phyloP scores from a whole-genome alignment of 768 basidiomycete genomes.

The Candolleomyces aberdarensis region DNA sequence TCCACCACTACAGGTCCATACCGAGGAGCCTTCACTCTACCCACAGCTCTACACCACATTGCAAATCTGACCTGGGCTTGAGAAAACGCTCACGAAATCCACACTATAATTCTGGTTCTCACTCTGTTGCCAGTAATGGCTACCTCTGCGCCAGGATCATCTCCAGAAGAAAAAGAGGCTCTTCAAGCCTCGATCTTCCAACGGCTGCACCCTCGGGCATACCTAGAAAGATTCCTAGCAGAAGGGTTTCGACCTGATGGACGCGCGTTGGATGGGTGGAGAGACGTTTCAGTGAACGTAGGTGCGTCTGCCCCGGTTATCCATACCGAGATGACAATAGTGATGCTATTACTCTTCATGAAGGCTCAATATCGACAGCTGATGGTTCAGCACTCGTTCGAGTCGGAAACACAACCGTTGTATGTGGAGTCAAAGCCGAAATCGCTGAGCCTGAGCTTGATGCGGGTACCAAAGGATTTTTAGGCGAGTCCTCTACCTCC shows the following conservation, averaged over 20 bases:
- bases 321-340: neutral
- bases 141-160: neutral
- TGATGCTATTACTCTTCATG: neutral
- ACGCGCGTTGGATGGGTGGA: conserved; percentile 62
- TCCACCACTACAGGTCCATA: no score
- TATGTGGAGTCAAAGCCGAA: conserved; percentile 96
- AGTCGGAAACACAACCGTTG: conserved; percentile 89
- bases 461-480: conserved; percentile 68
- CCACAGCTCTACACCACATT: no score
- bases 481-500: conserved; percentile 52
- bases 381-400: conserved; percentile 90
- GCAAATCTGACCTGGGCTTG: no score
- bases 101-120: no score
- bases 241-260: conserved; percentile 85
- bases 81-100: no score
- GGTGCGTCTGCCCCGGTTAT: conserved; percentile 52
- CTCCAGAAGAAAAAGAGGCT: conserved; percentile 30
- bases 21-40: no score
- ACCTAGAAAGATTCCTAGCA: conserved; percentile 81
- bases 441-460: conserved; percentile 88
- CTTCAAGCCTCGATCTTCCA: conserved; percentile 68
- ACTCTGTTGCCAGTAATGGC: no score
- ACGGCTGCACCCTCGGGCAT: conserved; percentile 83
- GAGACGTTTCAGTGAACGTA: conserved; percentile 74
- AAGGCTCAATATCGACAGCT: conserved; percentile 93